phyloP scores from a whole-genome alignment of 495 filamentous ascomycete species.

The Neurospora cerealis region DNA sequence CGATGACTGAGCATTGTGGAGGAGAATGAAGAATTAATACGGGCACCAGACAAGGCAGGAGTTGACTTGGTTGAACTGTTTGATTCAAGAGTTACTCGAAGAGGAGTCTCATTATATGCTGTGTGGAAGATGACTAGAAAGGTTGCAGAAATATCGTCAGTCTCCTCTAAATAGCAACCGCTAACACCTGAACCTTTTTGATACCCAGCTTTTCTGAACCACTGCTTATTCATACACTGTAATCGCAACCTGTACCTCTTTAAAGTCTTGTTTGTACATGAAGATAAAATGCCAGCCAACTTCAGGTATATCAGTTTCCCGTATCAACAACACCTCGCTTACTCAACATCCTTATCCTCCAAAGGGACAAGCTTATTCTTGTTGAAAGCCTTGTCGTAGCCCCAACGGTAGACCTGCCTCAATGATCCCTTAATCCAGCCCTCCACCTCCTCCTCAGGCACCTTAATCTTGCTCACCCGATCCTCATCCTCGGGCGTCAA shows the following conservation, averaged over 20 bases:
- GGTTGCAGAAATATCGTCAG: background rate
- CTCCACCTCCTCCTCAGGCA: constrained; percentile 57
- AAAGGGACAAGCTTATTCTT: constrained; percentile 14
- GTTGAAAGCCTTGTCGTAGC: constrained; percentile 16
- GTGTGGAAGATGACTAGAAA: background rate
- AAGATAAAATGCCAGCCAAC: background rate
- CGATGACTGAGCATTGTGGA: constrained; percentile 13
- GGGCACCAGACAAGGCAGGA: background rate
- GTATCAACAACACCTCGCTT: background rate
- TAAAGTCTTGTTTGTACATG: background rate
- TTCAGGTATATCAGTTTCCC: background rate
- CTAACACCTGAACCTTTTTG: background rate
- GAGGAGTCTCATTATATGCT: constrained; percentile 4
- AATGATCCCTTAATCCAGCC: constrained; percentile 47
- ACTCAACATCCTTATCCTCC: constrained; percentile 18
- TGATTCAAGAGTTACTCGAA: background rate
- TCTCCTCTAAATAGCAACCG: background rate
- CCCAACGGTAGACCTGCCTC: constrained; percentile 35
- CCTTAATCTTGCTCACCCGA: constrained; percentile 49
- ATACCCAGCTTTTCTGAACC: background rate
- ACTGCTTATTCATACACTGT: constrained; percentile 6
- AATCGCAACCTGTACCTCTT: background rate
- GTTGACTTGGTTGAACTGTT: background rate
- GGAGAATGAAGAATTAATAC: background rate
- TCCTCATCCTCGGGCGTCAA: constrained; percentile 56